Conservation (phyloP, 2,329 filamentous ascomycete genomes). For the Botrytis cinerea region DNA sequence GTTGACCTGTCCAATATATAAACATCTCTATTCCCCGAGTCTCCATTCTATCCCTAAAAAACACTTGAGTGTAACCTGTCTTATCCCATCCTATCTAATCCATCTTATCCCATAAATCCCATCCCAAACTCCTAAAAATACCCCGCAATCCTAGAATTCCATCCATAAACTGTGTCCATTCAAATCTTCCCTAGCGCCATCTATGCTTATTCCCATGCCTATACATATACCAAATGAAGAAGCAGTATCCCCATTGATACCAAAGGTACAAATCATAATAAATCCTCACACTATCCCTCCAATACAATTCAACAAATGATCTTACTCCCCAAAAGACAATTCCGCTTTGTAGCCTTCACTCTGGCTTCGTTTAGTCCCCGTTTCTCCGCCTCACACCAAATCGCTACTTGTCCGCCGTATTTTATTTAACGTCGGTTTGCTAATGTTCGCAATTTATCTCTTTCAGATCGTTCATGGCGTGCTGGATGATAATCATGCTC, state of each 20-base stretch:
- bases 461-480: neutral
- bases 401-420: neutral
- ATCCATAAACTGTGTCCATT: neutral
- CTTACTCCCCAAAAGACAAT: neutral
- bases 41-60: neutral
- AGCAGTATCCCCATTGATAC: too few species aligned
- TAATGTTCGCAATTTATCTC: neutral
- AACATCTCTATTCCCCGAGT: neutral
- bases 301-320: neutral
- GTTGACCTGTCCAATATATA: neutral
- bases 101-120: neutral
- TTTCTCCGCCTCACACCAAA: neutral
- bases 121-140: neutral
- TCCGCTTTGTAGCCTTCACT: neutral
- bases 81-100: neutral
- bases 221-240: neutral
- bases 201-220: neutral
- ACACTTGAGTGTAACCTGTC: neutral
- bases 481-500: neutral
- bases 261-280: neutral
- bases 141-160: neutral
- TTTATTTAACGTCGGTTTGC: neutral
- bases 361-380: neutral
- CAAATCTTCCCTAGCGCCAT: neutral
- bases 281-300: neutral